Evolutionary conservation across 139 green algal species (phyloP), one percentile per base, ranked within the genome.

Genomic region (Ostreobium quekettii): DNA sequence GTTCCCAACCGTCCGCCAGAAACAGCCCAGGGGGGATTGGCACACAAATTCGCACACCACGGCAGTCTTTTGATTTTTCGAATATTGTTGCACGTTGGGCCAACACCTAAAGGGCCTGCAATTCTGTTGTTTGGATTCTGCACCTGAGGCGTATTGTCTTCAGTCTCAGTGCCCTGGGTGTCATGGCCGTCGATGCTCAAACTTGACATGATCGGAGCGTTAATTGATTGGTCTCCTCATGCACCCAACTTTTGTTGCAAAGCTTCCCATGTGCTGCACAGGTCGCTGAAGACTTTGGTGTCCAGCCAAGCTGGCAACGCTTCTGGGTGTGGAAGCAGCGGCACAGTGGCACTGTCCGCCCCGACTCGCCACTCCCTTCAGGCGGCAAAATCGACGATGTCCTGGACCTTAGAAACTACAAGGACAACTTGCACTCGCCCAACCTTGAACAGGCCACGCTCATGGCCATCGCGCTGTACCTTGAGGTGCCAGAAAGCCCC

Each of bases 291-390:
- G 64, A 86, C 61, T 69, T 91, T 47, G 81, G 85, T 22, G 78
- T 98, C 30, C 84, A 89, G 0, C 36, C 73, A 7, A 69, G 82
- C 0, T 42, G 73, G 66, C 93, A 98, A 79, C 88, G 93, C 24
- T 96, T 84, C 70, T 98, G 93, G 93, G 72, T 79, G 47, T 98
- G 87, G 87, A 65, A 78, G 24, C 67, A 68, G 56, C 86, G 93
- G 24, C 76, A 87, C 32, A 98, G 98, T 76, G 39, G 67, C 48
- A 96, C 91, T 0, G 80, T 80, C 39, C 77, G 93, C 7, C 86
- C 88, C 15, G 64, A 63, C 22, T 36, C 38, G 1, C 68, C 76
- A n/a, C 74, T 97, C 24, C 67, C 60, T 6, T n/a, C 63, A 2
- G 64, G 77, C 31, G 73, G 83, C n/a, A 80, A 91, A 66, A 26